Base-by-base conservation (phyloP, 208 protist genomes). In the Crithidia bombi region DNA sequence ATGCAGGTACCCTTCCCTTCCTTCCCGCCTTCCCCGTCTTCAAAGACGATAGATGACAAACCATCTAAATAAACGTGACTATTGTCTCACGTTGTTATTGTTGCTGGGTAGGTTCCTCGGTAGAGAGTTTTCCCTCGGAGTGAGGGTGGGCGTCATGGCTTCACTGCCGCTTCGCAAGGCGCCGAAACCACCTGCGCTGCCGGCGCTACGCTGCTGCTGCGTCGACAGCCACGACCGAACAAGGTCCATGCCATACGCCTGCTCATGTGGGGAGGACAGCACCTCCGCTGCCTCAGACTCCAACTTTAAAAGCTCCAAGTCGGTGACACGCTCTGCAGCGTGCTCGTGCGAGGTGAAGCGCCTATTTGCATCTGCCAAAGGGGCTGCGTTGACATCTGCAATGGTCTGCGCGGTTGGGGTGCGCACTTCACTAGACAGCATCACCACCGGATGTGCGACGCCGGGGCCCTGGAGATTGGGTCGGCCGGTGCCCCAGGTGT, bases 181-280 rank as follows among this genome's bases (percentile, higher is more conserved):
- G 14, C 21, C 17, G 14, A 15, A 17, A 55, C 54, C 43, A 3
- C 33, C 44, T 7, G n/a, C 26, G 21, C 49, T 50, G 21, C 9
- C n/a, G 17, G 26, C n/a, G n/a, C n/a, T n/a, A n/a, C n/a, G 19
- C 50, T 66, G 41, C 38, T 52, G 28, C 15, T 65, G 52, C 15
- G 51, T 65, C 32, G 56, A 54, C 36, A 86, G 41, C 65, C 71
- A 77, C 23, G 69, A 71, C 28, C 58, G 69, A 41, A 87, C 79
- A 0, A 86, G 51, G 57, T 90, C 81, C 46, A 87, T 67, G 0
- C 81, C 79, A 58, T 86, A 86, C 32, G 64, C 30, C 41, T 83
- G 76, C 39, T 87, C 81, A 38, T 51, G 82, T 38, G 85, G 69
- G 54, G 65, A 73, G 38, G 66, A 75, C 19, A 58, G 19, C 30